Evolutionary conservation across 495 filamentous ascomycete genomes (phyloP).

Genomic region (Barbatosphaeria neglecta): DNA sequence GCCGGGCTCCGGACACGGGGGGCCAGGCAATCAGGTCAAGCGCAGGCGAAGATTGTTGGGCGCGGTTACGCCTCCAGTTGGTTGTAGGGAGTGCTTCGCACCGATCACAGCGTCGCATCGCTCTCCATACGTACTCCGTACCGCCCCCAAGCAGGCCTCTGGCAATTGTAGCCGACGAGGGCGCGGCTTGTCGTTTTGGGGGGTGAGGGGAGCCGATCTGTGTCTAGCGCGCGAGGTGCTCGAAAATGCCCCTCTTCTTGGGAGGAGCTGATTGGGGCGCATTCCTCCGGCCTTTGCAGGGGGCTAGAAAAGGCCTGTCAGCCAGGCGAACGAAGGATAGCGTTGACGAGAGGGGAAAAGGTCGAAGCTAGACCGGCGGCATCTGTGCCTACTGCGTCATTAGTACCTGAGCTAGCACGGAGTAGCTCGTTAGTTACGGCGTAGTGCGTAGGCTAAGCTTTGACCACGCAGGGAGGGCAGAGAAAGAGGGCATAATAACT

Average conservation of each 20-base stretch:
- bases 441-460: too few relatives aligned
- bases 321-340: too few relatives aligned
- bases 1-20: not conserved
- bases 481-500: too few relatives aligned
- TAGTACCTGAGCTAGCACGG: too few relatives aligned
- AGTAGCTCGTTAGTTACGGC: too few relatives aligned
- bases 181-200: not conserved
- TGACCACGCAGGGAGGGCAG: too few relatives aligned
- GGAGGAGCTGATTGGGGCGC: not conserved
- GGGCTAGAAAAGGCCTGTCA: not conserved
- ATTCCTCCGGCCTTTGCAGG: not conserved
- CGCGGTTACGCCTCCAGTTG: too few relatives aligned
- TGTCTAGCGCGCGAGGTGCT: not conserved
- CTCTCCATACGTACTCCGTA: too few relatives aligned
- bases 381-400: too few relatives aligned
- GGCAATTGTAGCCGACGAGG: not conserved
- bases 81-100: too few relatives aligned
- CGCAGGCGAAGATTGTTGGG: too few relatives aligned
- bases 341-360: not conserved
- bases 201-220: not conserved
- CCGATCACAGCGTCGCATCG: too few relatives aligned
- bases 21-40: not conserved
- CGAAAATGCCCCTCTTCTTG: not conserved
- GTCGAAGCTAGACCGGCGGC: not conserved
- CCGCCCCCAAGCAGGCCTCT: not conserved